Evolutionary conservation across 768 basidiomycete species (phyloP).

Genomic region (Podaxis mareebaensis): DNA sequence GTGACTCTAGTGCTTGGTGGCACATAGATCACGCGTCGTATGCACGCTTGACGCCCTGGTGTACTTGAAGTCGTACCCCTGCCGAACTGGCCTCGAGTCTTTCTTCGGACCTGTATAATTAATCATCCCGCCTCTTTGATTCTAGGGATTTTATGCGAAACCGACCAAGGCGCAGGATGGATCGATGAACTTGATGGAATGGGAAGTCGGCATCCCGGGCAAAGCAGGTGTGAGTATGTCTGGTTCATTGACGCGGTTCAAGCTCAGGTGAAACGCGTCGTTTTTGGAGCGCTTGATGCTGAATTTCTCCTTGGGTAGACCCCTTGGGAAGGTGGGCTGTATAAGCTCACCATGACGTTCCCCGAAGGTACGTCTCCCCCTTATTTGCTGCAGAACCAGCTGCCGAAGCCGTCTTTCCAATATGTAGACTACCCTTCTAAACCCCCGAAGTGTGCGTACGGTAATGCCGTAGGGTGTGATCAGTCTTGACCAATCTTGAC

Average conservation of each 20-base stretch:
- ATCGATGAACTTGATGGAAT: conserved; percentile 94
- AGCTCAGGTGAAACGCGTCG: conserved; percentile 16
- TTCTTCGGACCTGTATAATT: not conserved
- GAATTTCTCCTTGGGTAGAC: conserved; percentile 55
- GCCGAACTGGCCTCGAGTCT: not conserved
- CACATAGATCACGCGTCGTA: not conserved
- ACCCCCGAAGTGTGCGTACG: conserved; percentile 81
- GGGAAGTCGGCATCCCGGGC: conserved; percentile 99
- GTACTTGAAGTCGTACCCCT: not conserved
- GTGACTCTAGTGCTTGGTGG: not conserved
- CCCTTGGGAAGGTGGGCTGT: conserved; percentile 95
- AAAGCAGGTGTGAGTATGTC: conserved; percentile 70
- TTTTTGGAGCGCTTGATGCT: conserved; percentile 16
- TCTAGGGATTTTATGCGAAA: conserved; percentile 95
- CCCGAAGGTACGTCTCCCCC: conserved; percentile 80
- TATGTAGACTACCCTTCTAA: conserved; percentile 88
- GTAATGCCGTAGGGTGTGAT: not conserved
- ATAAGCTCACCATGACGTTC: conserved; percentile 91
- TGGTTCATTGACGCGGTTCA: conserved; percentile 15
- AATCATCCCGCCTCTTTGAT: not conserved
- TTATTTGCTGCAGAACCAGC: not conserved
- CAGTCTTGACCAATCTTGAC: not conserved
- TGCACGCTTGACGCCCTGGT: too few species aligned
- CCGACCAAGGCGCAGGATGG: conserved; percentile 90
- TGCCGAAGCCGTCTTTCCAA: not conserved